Evolutionary conservation across 2,329 filamentous ascomycete species (phyloP), one percentile per base, ranked within the genome.

Genomic region (Epichloe gansuensis): DNA sequence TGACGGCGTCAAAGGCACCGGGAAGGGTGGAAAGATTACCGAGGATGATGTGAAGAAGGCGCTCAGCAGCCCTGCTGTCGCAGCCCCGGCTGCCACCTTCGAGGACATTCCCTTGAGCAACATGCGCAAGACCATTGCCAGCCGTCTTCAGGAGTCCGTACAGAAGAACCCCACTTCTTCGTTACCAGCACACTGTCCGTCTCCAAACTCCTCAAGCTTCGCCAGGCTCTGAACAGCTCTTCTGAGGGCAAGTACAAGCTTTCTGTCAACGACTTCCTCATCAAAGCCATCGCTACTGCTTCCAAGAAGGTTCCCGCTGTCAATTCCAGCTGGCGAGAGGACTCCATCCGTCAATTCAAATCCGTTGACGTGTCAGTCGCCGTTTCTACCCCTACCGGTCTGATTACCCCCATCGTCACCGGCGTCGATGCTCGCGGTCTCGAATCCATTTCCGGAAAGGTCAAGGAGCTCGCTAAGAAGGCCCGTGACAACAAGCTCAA

Each of bases 111-210:
- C 90, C 58, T 81, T 91, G 62, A 86, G 79, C 65, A 86, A 86
- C 69, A 98, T 98, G 93, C 91, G 93, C 77, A 97, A 96, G 83
- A 91, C 88, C 60, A 98, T 98, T 69, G 93, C 93, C 70, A 83
- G 75, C 72, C 89, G 93, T 62, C 86, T 98, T 55, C 84, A 85
- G 65, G 68, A 95, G 75, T 97, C 91, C 44, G 80, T 88, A 70
- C 82, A 87, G 72, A 85, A 91, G 73, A 97, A 96, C 80, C 93
- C 56, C 93, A 97, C 80, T 98, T 95, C 82, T 98, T 91, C 69
- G 91, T 98, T 64, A 88, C 88, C 63, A 86, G 89, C 64, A 83
- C 82, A 62, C 81, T 98, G 67, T 97, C 91, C 54, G 93, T 98
- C 59, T 81, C 78, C 71, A 97, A 97, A 81, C 87, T 98, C 48